Percentiles rank a stretch among this genome's conserved stretches.
Conservation (phyloP, 1,284 basidiomycete species). For the Grifola frondosa region DNA sequence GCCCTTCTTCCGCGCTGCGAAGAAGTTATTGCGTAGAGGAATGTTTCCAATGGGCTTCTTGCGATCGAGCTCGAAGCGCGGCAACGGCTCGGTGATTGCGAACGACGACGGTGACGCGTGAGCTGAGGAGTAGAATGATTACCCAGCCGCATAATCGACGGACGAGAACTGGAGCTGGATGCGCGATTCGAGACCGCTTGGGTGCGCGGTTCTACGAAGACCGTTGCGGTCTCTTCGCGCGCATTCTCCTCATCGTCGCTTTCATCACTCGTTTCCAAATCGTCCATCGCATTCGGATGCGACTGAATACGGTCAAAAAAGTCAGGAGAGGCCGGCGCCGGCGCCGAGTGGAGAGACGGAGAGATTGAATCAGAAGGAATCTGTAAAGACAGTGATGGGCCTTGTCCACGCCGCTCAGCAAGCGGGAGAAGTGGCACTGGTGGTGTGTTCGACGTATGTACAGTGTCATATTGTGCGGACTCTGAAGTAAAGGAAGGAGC, state of each 20-base stretch:
- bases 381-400: constrained; percentile 24
- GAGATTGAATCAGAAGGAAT: constrained; percentile 25
- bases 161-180: constrained; percentile 27
- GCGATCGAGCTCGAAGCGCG: constrained; percentile 21
- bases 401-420: constrained; percentile 27
- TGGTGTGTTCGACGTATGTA: constrained; percentile 9
- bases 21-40: constrained; percentile 23
- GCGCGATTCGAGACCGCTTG: constrained; percentile 36
- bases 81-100: constrained; percentile 14
- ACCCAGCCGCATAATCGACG: constrained; percentile 41
- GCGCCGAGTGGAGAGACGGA: constrained; percentile 42
- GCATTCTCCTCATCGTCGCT: constrained; percentile 38
- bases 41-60: constrained; percentile 33
- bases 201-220: constrained; percentile 36
- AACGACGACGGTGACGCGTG: constrained; percentile 32
- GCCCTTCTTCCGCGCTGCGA: constrained; percentile 20
- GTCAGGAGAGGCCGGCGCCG: constrained; percentile 58
- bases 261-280: constrained; percentile 58
- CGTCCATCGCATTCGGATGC: constrained; percentile 70
- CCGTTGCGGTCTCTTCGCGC: constrained; percentile 21
- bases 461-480: constrained; percentile 13
- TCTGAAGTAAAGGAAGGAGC: constrained; percentile 9
- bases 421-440: constrained; percentile 16
- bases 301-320: constrained; percentile 75
- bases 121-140: constrained; percentile 38